phyloP scores from a whole-genome alignment of 805 yeast species.

The Wickerhamomyces strasburgensis region DNA sequence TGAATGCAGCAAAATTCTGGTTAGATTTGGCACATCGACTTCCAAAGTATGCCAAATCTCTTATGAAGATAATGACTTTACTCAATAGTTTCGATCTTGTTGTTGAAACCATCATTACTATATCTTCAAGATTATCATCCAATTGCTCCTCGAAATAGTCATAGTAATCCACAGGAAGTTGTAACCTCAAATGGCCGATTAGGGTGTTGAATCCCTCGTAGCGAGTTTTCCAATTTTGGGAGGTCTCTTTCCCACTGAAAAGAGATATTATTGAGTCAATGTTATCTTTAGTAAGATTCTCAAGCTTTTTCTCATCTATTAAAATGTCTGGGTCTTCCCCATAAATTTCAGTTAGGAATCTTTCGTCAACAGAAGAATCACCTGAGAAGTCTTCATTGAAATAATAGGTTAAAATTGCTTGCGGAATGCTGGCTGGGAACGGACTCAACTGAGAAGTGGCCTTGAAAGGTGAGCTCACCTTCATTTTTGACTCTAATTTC shows the following conservation, averaged over 20 bases:
- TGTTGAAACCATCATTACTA: constrained; percentile 16
- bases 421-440: constrained; percentile 6
- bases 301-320: constrained; percentile 5
- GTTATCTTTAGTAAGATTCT: constrained; percentile 2
- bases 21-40: constrained; percentile 9
- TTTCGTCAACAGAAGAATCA: constrained; percentile 6
- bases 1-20: constrained; percentile 12
- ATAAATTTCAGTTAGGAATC: constrained; percentile 13
- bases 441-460: too few relatives aligned
- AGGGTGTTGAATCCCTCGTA: constrained; percentile 15
- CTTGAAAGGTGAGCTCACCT: too few relatives aligned
- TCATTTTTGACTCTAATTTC: too few relatives aligned
- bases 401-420: constrained; percentile 3
- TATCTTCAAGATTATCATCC: constrained; percentile 11
- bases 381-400: background rate
- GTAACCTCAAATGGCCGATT: constrained; percentile 19
- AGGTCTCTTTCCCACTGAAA: constrained; percentile 17
- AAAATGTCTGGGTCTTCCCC: constrained; percentile 19
- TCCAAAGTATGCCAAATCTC: constrained; percentile 23
- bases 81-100: constrained; percentile 15
- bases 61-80: constrained; percentile 18
- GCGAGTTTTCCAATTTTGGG: constrained; percentile 20
- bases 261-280: constrained; percentile 9
- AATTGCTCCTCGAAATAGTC: constrained; percentile 13
- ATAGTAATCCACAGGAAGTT: constrained; percentile 10